Conservation (phyloP, 192 early-diverging fungal genomes). For the Irineochytrium annulatum region DNA sequence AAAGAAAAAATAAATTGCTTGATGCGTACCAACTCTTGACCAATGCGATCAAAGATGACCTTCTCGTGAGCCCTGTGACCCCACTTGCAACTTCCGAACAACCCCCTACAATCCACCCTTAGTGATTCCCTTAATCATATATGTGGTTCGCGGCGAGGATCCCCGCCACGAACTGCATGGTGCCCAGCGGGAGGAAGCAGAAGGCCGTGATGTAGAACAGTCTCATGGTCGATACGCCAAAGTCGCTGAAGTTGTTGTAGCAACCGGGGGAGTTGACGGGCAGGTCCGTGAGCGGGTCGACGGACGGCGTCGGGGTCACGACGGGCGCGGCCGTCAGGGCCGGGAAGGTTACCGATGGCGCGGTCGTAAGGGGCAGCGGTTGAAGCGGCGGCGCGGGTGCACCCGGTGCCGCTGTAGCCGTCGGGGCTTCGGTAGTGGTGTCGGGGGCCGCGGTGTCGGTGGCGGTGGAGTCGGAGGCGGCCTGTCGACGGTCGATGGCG, state of each 20-base stretch:
- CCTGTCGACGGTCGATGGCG: not conserved
- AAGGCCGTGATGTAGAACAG: not conserved
- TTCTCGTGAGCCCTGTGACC: too few relatives aligned
- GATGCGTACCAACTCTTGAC: too few relatives aligned
- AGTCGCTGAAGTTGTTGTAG: not conserved
- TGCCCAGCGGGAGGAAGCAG: not conserved
- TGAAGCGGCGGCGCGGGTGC: not conserved
- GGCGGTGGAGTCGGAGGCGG: not conserved
- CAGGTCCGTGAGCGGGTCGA: not conserved
- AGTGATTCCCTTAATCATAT: conserved; percentile 8
- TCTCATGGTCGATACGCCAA: not conserved
- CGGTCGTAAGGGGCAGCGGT: too few relatives aligned
- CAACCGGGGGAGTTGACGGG: not conserved
- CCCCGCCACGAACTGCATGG: conserved; percentile 6
- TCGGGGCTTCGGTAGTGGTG: not conserved
- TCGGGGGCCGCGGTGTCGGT: not conserved
- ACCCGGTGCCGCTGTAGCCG: not conserved
- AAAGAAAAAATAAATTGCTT: too few relatives aligned
- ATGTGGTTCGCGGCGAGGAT: conserved; percentile 3
- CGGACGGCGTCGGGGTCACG: not conserved
- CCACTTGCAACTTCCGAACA: too few relatives aligned
- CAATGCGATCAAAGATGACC: too few relatives aligned
- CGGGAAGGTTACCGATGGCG: too few relatives aligned
- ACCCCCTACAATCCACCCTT: too few relatives aligned
- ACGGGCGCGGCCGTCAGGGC: not conserved